Evolutionary conservation across 2,329 filamentous ascomycete species (phyloP).

Genomic region (Trichoderma koningii): DNA sequence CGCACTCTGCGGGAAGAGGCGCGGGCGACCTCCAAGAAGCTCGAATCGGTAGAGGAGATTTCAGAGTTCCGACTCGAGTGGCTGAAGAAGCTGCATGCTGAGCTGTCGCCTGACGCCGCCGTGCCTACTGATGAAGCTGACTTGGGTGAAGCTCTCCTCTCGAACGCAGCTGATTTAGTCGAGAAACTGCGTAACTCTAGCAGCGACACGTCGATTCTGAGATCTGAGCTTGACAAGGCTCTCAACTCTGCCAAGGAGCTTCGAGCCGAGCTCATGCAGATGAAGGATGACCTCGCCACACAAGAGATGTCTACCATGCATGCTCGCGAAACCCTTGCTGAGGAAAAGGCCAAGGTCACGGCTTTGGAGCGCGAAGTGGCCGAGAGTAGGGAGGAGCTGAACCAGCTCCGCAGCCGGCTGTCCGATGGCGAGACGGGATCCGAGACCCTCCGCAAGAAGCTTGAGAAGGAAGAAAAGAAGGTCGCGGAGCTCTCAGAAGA

Average conservation of each 20-base stretch:
- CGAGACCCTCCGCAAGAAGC: slow-evolving; percentile 71
- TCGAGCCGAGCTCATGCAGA: slow-evolving; percentile 57
- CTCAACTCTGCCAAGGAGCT: slow-evolving; percentile 57
- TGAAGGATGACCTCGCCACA: slow-evolving; percentile 54
- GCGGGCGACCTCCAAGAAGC: slow-evolving; percentile 52
- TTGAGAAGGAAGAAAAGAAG: slow-evolving; percentile 75
- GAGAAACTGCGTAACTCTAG: slow-evolving; percentile 63
- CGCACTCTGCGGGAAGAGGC: slow-evolving; percentile 57
- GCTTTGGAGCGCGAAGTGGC: slow-evolving; percentile 59
- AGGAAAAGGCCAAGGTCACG: slow-evolving; percentile 56
- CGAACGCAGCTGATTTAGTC: slow-evolving; percentile 59
- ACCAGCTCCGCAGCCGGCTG: slow-evolving; percentile 68
- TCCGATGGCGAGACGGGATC: slow-evolving; percentile 83
- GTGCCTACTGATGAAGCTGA: slow-evolving; percentile 59
- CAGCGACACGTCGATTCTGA: slow-evolving; percentile 60
- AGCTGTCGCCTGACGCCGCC: slow-evolving; percentile 56
- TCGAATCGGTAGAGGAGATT: slow-evolving; percentile 54
- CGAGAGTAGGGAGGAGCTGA: slow-evolving; percentile 70
- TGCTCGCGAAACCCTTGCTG: slow-evolving; percentile 55
- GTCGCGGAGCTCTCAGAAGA: slow-evolving; percentile 68
- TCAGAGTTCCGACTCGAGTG: slow-evolving; percentile 55
- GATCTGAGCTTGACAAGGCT: slow-evolving; percentile 63
- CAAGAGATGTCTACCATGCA: slow-evolving; percentile 56
- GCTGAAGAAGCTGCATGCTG: slow-evolving; percentile 60
- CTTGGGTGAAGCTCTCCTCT: slow-evolving; percentile 62